Percentiles rank a stretch among this genome's conserved stretches.
Evolutionary conservation across 2,329 filamentous ascomycete species (phyloP).

Genomic region (Trichoderma polysporum): DNA sequence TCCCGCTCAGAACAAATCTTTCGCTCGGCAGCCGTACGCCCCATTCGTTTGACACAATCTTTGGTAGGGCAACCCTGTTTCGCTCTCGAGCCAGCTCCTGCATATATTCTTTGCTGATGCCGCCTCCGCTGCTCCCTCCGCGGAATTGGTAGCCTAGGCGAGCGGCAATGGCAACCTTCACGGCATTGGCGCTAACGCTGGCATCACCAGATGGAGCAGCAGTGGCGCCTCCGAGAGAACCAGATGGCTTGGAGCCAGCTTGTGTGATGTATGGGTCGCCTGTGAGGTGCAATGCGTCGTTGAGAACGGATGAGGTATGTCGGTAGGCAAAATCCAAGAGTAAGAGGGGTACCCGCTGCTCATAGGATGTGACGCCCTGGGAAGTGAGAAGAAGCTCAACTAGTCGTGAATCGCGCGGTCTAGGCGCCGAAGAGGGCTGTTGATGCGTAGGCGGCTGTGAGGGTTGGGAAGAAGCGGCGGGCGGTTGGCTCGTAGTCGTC

Average conservation of each 20-base stretch:
- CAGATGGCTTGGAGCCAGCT: slow-evolving; percentile 53
- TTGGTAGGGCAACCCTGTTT: slow-evolving; percentile 65
- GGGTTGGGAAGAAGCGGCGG: slow-evolving; percentile 27
- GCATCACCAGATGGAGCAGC: slow-evolving; percentile 52
- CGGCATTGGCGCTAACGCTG: slow-evolving; percentile 62
- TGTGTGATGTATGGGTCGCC: slow-evolving; percentile 66
- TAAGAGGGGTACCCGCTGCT: slow-evolving; percentile 77
- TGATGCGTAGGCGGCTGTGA: slow-evolving; percentile 25
- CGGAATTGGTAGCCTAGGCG: slow-evolving; percentile 69
- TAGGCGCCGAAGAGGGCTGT: slow-evolving; percentile 43
- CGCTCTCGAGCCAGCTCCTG: slow-evolving; percentile 69
- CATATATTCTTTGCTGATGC: slow-evolving; percentile 72
- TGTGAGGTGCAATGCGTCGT: slow-evolving; percentile 67
- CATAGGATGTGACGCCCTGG: slow-evolving; percentile 76
- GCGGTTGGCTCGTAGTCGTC: slow-evolving; percentile 31
- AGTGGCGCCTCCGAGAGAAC: slow-evolving; percentile 48
- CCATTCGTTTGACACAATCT: slow-evolving; percentile 64
- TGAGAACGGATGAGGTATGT: slow-evolving; percentile 70
- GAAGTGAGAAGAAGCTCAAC: slow-evolving; percentile 78
- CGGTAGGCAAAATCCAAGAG: slow-evolving; percentile 86
- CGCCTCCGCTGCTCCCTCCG: slow-evolving; percentile 51
- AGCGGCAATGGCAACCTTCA: slow-evolving; percentile 70
- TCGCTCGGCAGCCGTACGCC: slow-evolving; percentile 66
- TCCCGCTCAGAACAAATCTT: slow-evolving; percentile 65
- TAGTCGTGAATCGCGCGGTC: slow-evolving; percentile 75